phyloP scores from a whole-genome alignment of 495 filamentous ascomycete species.

The Penicillium canescens region DNA sequence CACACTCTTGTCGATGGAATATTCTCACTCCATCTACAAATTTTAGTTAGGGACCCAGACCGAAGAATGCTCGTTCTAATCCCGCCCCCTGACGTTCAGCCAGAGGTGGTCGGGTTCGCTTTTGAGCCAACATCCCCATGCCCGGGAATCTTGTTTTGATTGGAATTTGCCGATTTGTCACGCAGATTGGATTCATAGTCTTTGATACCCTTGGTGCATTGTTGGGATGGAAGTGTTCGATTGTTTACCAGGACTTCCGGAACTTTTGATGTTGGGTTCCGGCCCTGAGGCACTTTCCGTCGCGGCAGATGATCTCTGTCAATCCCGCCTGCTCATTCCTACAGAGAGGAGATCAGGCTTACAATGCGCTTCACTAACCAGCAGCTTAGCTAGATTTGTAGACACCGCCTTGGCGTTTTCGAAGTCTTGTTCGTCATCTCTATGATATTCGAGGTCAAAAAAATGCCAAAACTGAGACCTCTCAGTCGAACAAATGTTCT shows the following conservation, averaged over 20 bases:
- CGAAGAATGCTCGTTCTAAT: constrained; percentile 51
- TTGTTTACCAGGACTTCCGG: background rate
- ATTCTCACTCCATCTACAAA: constrained; percentile 35
- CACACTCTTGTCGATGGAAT: constrained; percentile 45
- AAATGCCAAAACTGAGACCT: constrained; percentile 40
- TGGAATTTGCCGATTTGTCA: background rate
- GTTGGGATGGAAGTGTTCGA: background rate
- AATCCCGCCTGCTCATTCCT: background rate
- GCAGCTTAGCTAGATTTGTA: constrained; percentile 3
- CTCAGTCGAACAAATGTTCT: constrained; percentile 32
- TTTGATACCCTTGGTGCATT: no score
- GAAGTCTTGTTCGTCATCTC: constrained; percentile 50
- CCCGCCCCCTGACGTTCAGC: constrained; percentile 36
- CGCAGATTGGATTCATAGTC: background rate
- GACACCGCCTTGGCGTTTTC: constrained; percentile 37
- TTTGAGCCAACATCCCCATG: constrained; percentile 44
- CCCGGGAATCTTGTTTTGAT: background rate
- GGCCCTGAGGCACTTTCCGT: background rate
- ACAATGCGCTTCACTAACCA: background rate
- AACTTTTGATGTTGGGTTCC: constrained; percentile 3
- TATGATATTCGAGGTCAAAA: constrained; percentile 55
- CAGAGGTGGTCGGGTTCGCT: constrained; percentile 50
- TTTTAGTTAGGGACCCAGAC: constrained; percentile 51
- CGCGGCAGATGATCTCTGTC: background rate
- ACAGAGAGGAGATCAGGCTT: background rate